These are phyloP conservation scores for Eucalyptus brandiana DNA, from an alignment of 345 rosid species.

Conservation along the genomic window DNA sequence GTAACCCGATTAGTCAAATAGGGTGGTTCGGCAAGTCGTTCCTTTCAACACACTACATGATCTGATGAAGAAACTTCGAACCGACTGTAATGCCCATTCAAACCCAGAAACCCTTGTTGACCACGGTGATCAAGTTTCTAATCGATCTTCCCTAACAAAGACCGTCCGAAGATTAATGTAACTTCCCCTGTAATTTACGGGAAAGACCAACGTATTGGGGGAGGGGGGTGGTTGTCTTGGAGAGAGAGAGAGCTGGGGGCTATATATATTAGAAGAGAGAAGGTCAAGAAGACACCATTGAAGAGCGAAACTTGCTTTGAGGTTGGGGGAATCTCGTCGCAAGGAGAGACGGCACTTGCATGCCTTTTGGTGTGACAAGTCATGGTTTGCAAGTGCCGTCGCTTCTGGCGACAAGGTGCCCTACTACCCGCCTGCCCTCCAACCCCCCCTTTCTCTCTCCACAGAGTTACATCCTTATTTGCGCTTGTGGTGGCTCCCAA, in stretches of 20 bases:
- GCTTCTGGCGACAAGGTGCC: background rate
- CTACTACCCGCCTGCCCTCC: background rate
- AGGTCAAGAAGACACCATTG: background rate
- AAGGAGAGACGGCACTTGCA: background rate
- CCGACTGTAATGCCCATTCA: background rate
- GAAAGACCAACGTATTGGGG: background rate
- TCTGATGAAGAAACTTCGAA: background rate
- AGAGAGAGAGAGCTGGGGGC: background rate
- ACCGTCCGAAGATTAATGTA: background rate
- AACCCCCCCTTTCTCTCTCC: background rate
- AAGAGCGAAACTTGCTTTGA: background rate
- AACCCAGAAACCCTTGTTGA: background rate
- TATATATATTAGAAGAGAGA: background rate
- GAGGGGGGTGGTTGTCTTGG: background rate
- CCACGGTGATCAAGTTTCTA: background rate
- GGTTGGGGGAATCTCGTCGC: background rate
- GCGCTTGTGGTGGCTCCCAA: background rate
- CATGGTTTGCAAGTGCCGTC: background rate
- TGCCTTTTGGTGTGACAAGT: background rate
- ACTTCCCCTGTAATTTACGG: background rate
- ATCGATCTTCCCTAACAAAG: background rate
- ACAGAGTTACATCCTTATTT: background rate
- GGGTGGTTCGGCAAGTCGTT: background rate
- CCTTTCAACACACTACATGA: background rate
- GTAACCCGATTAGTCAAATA: background rate